Percentiles rank a stretch among this genome's conserved stretches.
Evolutionary conservation across 768 basidiomycete species (phyloP).

Genomic region (Mycena capillaripes): DNA sequence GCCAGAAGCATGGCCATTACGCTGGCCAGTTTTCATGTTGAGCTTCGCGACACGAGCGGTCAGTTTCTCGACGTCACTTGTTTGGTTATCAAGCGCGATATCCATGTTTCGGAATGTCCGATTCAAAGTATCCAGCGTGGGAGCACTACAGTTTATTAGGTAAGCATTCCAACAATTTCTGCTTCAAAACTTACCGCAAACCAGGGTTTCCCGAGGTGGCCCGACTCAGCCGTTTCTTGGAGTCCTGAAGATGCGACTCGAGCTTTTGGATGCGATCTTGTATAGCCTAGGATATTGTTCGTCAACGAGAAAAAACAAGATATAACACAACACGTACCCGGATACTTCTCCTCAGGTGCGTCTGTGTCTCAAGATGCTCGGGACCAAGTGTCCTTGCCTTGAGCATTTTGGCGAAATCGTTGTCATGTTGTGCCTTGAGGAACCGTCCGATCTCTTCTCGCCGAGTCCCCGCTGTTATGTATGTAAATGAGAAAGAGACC

Average conservation of each 20-base stretch:
- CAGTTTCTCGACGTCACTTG: conserved; percentile 65
- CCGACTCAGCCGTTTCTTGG: conserved; percentile 78
- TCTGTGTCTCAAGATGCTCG: conserved; percentile 89
- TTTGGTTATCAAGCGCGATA: conserved; percentile 73
- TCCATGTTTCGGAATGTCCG: conserved; percentile 91
- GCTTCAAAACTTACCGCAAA: conserved; percentile 61
- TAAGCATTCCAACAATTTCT: conserved; percentile 15
- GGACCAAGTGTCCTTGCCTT: conserved; percentile 86
- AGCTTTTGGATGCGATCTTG: conserved; percentile 83
- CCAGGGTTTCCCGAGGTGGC: conserved; percentile 72
- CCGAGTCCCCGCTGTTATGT: conserved; percentile 82
- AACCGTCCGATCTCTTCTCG: conserved; percentile 88
- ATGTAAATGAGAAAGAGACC: conserved; percentile 6
- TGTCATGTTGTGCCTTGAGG: conserved; percentile 81
- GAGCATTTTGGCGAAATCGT: conserved; percentile 83
- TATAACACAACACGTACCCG: conserved; percentile 61
- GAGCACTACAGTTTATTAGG: conserved; percentile 66
- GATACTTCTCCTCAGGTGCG: conserved; percentile 77
- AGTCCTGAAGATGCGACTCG: conserved; percentile 77
- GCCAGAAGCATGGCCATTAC: conserved; percentile 33
- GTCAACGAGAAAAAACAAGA: conserved; percentile 9
- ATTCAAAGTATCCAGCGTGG: conserved; percentile 87
- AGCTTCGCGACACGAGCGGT: conserved; percentile 67
- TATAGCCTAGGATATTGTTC: conserved; percentile 62
- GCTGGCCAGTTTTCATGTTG: conserved; percentile 47